Conservation (phyloP, 495 filamentous ascomycete genomes). For the Aspergillus nanangensis region DNA sequence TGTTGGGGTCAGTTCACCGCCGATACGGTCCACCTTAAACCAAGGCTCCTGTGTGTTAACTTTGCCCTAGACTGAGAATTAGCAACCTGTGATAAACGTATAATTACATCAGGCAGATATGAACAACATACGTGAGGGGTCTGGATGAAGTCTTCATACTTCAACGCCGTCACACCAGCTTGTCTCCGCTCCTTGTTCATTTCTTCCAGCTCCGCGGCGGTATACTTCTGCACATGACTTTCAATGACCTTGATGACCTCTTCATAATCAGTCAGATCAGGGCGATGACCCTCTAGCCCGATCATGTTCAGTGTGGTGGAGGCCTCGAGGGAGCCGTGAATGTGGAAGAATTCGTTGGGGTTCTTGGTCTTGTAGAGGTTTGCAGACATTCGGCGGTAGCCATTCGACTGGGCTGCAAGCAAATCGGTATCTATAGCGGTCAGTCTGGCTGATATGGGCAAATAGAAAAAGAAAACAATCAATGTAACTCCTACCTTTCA, state of each 20-base stretch:
- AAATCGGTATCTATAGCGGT: slow-evolving; percentile 61
- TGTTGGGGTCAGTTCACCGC: slow-evolving; percentile 43
- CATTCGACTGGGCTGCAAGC: slow-evolving; percentile 62
- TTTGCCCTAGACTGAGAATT: slow-evolving; percentile 34
- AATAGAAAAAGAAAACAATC: neutral
- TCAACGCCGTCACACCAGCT: slow-evolving; percentile 63
- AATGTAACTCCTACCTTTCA: slow-evolving; percentile 51
- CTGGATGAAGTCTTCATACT: slow-evolving; percentile 58
- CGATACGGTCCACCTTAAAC: slow-evolving; percentile 49
- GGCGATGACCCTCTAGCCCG: slow-evolving; percentile 57
- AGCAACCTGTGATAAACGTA: neutral
- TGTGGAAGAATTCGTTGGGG: slow-evolving; percentile 65
- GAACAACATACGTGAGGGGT: slow-evolving; percentile 57
- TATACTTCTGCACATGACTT: slow-evolving; percentile 57
- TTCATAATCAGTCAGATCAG: slow-evolving; percentile 61
- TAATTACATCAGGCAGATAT: slow-evolving; percentile 4
- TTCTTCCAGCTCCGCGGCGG: slow-evolving; percentile 56
- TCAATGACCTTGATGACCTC: slow-evolving; percentile 66
- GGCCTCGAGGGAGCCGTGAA: slow-evolving; percentile 73
- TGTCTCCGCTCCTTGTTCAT: slow-evolving; percentile 59
- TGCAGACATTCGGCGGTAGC: slow-evolving; percentile 70
- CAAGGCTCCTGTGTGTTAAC: slow-evolving; percentile 43
- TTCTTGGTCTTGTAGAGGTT: slow-evolving; percentile 70
- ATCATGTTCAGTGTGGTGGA: slow-evolving; percentile 66
- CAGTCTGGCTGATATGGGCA: slow-evolving; percentile 5